Evolutionary conservation across 2,329 filamentous ascomycete genomes (phyloP).

Genomic region (Calonectria hawksworthii): DNA sequence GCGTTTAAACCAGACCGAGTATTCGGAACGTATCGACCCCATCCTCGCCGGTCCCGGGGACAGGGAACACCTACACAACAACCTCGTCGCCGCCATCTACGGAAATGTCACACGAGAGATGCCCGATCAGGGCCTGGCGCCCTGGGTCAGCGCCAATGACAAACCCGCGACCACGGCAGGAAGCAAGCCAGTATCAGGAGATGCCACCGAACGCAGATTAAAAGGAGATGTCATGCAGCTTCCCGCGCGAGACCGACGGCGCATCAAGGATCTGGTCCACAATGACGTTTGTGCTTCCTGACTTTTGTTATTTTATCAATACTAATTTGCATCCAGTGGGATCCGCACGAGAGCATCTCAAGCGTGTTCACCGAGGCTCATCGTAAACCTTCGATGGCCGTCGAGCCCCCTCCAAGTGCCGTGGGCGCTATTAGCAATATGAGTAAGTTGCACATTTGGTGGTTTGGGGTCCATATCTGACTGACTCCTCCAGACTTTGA

Average conservation of each 20-base stretch:
- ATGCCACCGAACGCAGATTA: conserved; percentile 74
- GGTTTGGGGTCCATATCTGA: conserved; percentile 31
- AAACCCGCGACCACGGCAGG: conserved; percentile 71
- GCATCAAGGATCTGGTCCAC: conserved; percentile 74
- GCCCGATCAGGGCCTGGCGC: conserved; percentile 76
- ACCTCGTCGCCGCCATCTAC: conserved; percentile 76
- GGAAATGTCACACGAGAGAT: conserved; percentile 79
- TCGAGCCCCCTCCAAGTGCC: conserved; percentile 77
- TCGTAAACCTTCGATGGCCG: conserved; percentile 59
- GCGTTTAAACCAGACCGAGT: conserved; percentile 74
- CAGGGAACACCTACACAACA: conserved; percentile 76
- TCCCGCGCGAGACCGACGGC: conserved; percentile 74
- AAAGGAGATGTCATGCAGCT: conserved; percentile 81
- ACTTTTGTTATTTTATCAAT: neutral
- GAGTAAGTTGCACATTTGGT: conserved; percentile 68
- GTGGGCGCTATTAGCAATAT: conserved; percentile 82
- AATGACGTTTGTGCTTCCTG: conserved; percentile 68
- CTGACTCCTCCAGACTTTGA: conserved; percentile 68
- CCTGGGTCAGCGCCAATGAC: conserved; percentile 80
- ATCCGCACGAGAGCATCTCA: conserved; percentile 67
- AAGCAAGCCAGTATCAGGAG: conserved; percentile 74
- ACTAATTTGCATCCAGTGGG: conserved; percentile 58
- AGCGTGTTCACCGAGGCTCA: conserved; percentile 67
- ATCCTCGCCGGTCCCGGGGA: conserved; percentile 72
- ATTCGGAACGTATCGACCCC: conserved; percentile 70